Evolutionary conservation across 805 yeast species (phyloP).

Genomic region (Candida nanaspora): DNA sequence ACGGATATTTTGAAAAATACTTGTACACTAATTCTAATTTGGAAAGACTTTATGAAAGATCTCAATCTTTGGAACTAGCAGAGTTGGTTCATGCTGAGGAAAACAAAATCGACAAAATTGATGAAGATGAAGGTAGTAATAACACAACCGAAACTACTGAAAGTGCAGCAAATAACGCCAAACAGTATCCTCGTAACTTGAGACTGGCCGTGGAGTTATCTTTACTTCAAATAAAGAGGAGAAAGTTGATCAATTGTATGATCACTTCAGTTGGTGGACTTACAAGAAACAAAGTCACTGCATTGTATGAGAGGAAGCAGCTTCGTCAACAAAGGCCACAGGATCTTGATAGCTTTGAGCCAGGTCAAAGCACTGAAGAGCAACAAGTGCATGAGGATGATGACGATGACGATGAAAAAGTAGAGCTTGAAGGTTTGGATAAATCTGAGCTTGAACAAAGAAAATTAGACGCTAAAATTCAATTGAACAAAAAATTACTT

Average conservation of each 20-base stretch:
- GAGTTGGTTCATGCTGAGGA: slow-evolving; percentile 51
- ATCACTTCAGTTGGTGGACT: slow-evolving; percentile 15
- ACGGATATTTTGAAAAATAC: neutral
- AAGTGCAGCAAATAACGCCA: slow-evolving; percentile 3
- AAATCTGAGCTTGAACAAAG: slow-evolving; percentile 5
- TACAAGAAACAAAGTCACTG: neutral
- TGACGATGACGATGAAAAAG: slow-evolving; percentile 1
- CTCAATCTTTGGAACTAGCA: slow-evolving; percentile 58
- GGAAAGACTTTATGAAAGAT: slow-evolving; percentile 40
- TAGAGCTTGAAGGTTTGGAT: neutral
- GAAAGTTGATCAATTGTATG: slow-evolving; percentile 24
- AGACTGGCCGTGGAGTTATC: slow-evolving; percentile 29
- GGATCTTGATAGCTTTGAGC: no score
- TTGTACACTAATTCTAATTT: slow-evolving; percentile 14
- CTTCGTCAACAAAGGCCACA: neutral
- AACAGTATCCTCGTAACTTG: slow-evolving; percentile 6
- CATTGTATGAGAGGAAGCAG: neutral
- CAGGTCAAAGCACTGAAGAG: neutral
- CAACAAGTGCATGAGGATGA: slow-evolving; percentile 30
- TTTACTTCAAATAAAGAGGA: slow-evolving; percentile 33
- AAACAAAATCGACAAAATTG: slow-evolving; percentile 9
- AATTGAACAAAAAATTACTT: slow-evolving; percentile 57
- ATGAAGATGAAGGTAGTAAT: slow-evolving; percentile 1
- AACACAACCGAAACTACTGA: slow-evolving; percentile 5
- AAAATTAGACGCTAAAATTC: slow-evolving; percentile 35